These are phyloP conservation scores for Arabis alpina DNA, from an alignment of 345 rosid species.

Conservation along the genomic window DNA sequence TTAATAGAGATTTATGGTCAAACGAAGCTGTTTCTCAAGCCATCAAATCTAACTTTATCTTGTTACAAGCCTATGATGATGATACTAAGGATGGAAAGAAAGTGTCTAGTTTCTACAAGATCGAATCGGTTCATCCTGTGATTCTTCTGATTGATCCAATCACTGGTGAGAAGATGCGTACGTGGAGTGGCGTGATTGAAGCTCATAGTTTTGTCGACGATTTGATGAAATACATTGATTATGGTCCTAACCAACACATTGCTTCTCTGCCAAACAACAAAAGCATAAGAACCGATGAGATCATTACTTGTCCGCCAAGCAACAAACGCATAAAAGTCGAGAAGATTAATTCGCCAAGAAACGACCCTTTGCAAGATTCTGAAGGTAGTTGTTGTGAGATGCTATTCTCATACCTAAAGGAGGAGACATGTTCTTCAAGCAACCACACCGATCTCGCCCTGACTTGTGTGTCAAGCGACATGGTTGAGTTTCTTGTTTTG, in stretches of 20 bases:
- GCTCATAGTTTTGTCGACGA: constrained; percentile 79
- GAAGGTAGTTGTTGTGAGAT: too few relatives aligned
- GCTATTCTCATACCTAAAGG: too few relatives aligned
- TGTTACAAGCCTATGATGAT: too few relatives aligned
- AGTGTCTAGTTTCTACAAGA: constrained; percentile 72
- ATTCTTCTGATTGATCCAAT: constrained; percentile 82
- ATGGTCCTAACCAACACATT: constrained; percentile 17
- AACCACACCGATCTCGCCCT: too few relatives aligned
- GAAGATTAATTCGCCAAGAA: background rate
- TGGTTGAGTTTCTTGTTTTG: constrained; percentile 54
- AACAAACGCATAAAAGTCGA: too few relatives aligned
- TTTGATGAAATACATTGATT: background rate
- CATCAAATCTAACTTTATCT: too few relatives aligned
- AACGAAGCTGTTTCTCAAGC: too few relatives aligned
- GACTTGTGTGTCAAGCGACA: background rate
- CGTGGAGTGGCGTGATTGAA: constrained; percentile 75
- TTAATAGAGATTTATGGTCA: too few relatives aligned
- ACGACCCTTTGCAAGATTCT: too few relatives aligned
- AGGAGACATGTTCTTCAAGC: too few relatives aligned
- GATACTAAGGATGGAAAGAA: constrained; percentile 56
- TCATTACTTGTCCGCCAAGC: background rate
- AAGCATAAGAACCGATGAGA: background rate
- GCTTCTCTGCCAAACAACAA: constrained; percentile 8
- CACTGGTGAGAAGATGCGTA: constrained; percentile 81
- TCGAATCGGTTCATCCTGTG: constrained; percentile 66